These are phyloP conservation scores for Aspergillus sclerotialis DNA, from an alignment of 2,329 filamentous ascomycete genomes.

Conservation along the genomic window DNA sequence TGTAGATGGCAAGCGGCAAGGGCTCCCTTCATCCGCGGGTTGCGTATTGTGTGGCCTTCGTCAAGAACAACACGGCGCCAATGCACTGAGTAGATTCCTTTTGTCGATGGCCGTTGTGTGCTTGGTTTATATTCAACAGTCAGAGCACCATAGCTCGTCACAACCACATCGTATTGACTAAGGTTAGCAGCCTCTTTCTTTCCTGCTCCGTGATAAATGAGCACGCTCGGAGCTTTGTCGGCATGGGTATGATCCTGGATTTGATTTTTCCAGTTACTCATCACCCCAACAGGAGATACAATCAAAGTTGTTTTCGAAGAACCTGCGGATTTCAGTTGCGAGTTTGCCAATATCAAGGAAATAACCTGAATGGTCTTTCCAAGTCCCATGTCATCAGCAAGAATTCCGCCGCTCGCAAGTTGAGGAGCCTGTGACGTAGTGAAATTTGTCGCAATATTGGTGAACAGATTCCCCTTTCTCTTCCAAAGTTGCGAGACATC, in stretches of 20 bases:
- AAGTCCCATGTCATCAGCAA: constrained; percentile 89
- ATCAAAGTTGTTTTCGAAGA: constrained; percentile 63
- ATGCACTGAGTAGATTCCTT: constrained; percentile 55
- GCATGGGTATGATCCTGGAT: constrained; percentile 63
- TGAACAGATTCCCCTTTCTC: constrained; percentile 45
- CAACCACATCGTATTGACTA: constrained; percentile 63
- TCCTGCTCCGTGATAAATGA: constrained; percentile 65
- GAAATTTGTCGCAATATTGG: constrained; percentile 67
- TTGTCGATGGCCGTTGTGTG: constrained; percentile 38
- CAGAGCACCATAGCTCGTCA: constrained; percentile 78
- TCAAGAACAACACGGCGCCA: constrained; percentile 79
- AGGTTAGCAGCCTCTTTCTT: constrained; percentile 56
- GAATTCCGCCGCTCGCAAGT: constrained; percentile 71
- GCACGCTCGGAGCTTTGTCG: constrained; percentile 56
- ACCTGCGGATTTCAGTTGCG: constrained; percentile 34
- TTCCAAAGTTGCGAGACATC: constrained; percentile 75
- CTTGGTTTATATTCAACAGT: constrained; percentile 55
- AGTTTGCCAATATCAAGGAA: constrained; percentile 62
- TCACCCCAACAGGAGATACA: constrained; percentile 72
- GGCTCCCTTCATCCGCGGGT: constrained; percentile 65
- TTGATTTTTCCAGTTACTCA: constrained; percentile 86
- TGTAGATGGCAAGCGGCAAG: constrained; percentile 60
- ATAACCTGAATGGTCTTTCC: constrained; percentile 87
- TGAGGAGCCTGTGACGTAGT: constrained; percentile 50
- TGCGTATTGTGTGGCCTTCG: constrained; percentile 77